A percentile compares a stretch with the other conserved stretches of the same genome.
Conservation (phyloP, 371 early-diverging fungal species). For the Apophysomyces sp. region DNA sequence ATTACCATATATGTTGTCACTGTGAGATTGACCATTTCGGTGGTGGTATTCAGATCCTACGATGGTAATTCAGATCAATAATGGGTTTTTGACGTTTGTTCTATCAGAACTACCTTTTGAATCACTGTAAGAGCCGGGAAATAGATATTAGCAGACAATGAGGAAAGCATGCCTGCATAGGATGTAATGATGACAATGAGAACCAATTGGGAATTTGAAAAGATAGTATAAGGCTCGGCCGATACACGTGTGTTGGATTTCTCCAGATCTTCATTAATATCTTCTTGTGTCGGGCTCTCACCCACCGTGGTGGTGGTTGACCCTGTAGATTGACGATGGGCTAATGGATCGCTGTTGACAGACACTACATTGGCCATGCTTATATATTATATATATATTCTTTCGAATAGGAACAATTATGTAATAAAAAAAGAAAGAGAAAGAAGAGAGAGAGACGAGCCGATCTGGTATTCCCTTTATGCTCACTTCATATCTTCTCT, state of each 20-base stretch:
- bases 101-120: constrained; percentile 24
- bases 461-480: neutral
- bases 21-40: constrained; percentile 14
- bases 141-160: constrained; percentile 24
- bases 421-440: neutral
- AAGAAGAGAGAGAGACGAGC: neutral
- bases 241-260: neutral
- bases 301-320: neutral
- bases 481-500: neutral
- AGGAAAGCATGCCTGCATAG: constrained; percentile 22
- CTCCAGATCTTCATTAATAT: neutral
- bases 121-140: constrained; percentile 23
- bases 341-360: neutral
- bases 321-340: neutral
- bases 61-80: neutral
- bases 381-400: too few relatives aligned
- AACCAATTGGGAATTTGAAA: constrained; percentile 6
- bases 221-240: constrained; percentile 9
- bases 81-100: neutral
- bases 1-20: constrained; percentile 17
- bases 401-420: neutral
- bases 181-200: constrained; percentile 15
- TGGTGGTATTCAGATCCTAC: constrained; percentile 6
- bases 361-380: neutral
- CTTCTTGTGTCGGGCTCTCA: neutral